Evolutionary conservation across 352 stramenopile species (phyloP).

Genomic region (Globisporangium paddicum): DNA sequence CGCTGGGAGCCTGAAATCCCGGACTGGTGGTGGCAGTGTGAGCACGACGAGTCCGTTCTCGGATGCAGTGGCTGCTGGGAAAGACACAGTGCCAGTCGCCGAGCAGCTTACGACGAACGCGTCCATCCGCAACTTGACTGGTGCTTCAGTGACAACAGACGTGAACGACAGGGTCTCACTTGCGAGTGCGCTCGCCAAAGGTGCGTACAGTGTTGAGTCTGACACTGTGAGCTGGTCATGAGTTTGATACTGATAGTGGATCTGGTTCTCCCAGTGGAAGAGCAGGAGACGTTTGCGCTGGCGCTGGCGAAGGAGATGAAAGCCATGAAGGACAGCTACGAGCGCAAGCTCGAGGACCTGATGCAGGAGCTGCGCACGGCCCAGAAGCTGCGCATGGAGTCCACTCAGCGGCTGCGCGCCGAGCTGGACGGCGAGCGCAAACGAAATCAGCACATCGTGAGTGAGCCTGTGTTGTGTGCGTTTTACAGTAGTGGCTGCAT

Average conservation of each 20-base stretch:
- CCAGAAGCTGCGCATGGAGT: constrained; percentile 39
- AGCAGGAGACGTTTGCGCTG: constrained; percentile 70
- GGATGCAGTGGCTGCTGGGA: constrained; percentile 56
- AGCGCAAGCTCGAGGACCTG: constrained; percentile 62
- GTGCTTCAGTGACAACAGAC: background rate
- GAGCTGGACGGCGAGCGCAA: constrained; percentile 50
- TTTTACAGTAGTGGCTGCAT: background rate
- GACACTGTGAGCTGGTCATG: background rate
- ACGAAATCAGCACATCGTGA: constrained; percentile 34
- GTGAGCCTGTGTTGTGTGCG: background rate
- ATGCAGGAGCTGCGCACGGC: constrained; percentile 39
- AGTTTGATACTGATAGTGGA: background rate
- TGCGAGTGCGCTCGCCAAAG: constrained; percentile 14
- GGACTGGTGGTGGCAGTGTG: background rate
- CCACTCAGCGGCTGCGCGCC: constrained; percentile 33
- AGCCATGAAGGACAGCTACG: constrained; percentile 62
- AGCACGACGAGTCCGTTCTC: constrained; percentile 50
- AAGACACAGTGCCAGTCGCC: constrained; percentile 44
- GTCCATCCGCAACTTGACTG: constrained; percentile 13
- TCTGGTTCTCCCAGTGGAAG: constrained; percentile 31
- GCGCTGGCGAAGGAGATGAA: constrained; percentile 66
- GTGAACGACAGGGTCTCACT: background rate
- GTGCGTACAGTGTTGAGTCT: background rate
- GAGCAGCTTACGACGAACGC: constrained; percentile 41
- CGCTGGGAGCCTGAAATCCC: constrained; percentile 5